These are phyloP conservation scores for Tanacetum coccineum DNA, from an alignment of 129 eudicot species.

Conservation along the genomic window DNA sequence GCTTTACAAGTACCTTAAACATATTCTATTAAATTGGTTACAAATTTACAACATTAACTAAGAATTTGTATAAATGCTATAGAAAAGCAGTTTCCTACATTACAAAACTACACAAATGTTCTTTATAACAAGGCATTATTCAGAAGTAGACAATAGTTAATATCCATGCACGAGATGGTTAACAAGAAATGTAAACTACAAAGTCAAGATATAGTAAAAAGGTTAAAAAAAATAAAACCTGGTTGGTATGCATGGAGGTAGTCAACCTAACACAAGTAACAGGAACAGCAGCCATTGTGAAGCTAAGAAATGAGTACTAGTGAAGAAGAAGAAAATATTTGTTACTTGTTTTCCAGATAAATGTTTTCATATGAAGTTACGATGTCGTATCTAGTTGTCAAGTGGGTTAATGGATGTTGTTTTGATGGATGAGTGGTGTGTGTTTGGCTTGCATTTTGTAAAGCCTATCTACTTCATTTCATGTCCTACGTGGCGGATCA, in stretches of 20 bases:
- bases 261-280: conserved; percentile 38
- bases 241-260: conserved; percentile 30
- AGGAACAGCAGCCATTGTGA: conserved; percentile 55
- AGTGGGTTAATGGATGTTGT: conserved; percentile 21
- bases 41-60: too few species aligned
- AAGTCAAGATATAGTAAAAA: conserved; percentile 5
- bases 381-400: too few species aligned
- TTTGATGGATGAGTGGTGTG: conserved; percentile 21
- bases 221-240: conserved; percentile 27
- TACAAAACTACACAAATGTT: too few species aligned
- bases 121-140: too few species aligned
- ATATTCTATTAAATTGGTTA: too few species aligned
- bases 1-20: too few species aligned
- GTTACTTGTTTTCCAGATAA: not conserved
- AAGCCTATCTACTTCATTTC: conserved; percentile 24
- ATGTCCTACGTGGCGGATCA: conserved; percentile 25
- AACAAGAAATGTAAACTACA: not conserved
- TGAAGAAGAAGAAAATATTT: conserved; percentile 17
- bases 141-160: too few species aligned
- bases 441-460: conserved; percentile 16
- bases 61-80: too few species aligned
- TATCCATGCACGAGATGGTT: not conserved
- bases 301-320: not conserved
- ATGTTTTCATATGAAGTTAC: too few species aligned
- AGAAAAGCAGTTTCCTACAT: too few species aligned